Percentiles rank a stretch among this genome's conserved stretches.
phyloP scores from a whole-genome alignment of 371 early-diverging fungal species.

The Fennellomyces sp. region DNA sequence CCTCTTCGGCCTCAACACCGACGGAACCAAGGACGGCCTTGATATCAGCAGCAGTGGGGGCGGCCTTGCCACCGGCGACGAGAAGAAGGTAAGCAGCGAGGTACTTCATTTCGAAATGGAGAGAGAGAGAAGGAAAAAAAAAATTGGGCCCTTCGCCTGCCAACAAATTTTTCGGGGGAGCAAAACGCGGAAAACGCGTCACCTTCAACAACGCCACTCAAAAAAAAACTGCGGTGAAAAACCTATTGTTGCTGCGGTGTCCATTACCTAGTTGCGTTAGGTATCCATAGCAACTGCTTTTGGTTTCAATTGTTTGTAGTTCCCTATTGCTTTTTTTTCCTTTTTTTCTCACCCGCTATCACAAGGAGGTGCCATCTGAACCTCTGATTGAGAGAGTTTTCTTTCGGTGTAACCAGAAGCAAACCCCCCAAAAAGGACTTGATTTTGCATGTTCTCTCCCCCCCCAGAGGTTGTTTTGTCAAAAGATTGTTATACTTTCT shows the following conservation, averaged over 20 bases:
- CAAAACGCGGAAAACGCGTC: neutral
- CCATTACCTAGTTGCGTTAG: too few species aligned
- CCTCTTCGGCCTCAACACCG: conserved; percentile 90
- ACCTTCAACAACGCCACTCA: conserved; percentile 1
- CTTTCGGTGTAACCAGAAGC: too few species aligned
- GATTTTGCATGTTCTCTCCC: too few species aligned
- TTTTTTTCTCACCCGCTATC: too few species aligned
- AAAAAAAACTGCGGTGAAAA: neutral
- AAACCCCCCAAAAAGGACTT: too few species aligned
- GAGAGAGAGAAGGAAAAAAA: conserved; percentile 8
- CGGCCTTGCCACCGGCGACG: conserved; percentile 85
- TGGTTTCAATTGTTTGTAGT: too few species aligned
- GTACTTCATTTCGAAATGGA: conserved; percentile 78
- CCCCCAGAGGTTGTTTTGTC: too few species aligned
- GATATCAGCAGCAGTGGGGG: conserved; percentile 85
- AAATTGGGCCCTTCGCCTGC: neutral
- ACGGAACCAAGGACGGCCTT: conserved; percentile 87
- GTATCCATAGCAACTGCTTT: too few species aligned
- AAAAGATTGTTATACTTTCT: too few species aligned
- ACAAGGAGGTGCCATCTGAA: too few species aligned
- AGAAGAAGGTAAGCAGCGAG: conserved; percentile 97
- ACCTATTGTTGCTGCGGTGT: neutral
- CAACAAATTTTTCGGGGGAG: neutral
- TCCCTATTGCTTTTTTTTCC: too few species aligned
- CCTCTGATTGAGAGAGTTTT: too few species aligned